A percentile compares a stretch with the other conserved stretches of the same genome.
These are phyloP conservation scores for Teunomyces panamensis DNA, from an alignment of 805 yeast species.

Conservation along the genomic window DNA sequence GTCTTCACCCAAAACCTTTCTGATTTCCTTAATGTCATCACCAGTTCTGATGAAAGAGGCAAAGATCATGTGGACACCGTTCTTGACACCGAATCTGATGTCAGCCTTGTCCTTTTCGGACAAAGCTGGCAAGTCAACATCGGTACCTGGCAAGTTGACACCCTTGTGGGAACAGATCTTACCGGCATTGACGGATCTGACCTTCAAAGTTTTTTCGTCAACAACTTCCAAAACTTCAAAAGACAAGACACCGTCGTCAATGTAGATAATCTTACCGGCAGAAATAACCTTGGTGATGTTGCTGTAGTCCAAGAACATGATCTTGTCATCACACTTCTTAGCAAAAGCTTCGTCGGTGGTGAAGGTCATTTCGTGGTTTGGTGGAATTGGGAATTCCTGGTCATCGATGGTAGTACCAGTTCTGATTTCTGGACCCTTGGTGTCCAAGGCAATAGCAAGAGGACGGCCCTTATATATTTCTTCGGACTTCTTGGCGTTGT, in stretches of 20 bases:
- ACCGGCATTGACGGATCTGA: conserved; percentile 89
- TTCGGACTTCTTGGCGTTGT: conserved; percentile 94
- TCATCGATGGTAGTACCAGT: conserved; percentile 89
- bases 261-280: conserved; percentile 84
- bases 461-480: conserved; percentile 92
- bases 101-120: conserved; percentile 95
- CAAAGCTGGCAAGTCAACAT: conserved; percentile 96
- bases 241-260: conserved; percentile 97
- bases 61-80: conserved; percentile 96
- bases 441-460: conserved; percentile 95
- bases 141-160: conserved; percentile 98
- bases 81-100: conserved; percentile 92
- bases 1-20: conserved; percentile 93
- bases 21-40: conserved; percentile 83
- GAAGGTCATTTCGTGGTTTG: conserved; percentile 89
- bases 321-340: conserved; percentile 66
- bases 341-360: conserved; percentile 84
- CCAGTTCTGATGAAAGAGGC: conserved; percentile 98
- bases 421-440: conserved; percentile 99
- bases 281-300: conserved; percentile 94
- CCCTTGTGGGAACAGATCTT: conserved; percentile 97
- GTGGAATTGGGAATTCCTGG: conserved; percentile 75
- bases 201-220: conserved; percentile 80
- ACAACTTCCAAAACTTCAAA: conserved; percentile 85
- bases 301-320: conserved; percentile 90